Evolutionary conservation across 768 basidiomycete species (phyloP).

Genomic region (Hygrocybe punicea): DNA sequence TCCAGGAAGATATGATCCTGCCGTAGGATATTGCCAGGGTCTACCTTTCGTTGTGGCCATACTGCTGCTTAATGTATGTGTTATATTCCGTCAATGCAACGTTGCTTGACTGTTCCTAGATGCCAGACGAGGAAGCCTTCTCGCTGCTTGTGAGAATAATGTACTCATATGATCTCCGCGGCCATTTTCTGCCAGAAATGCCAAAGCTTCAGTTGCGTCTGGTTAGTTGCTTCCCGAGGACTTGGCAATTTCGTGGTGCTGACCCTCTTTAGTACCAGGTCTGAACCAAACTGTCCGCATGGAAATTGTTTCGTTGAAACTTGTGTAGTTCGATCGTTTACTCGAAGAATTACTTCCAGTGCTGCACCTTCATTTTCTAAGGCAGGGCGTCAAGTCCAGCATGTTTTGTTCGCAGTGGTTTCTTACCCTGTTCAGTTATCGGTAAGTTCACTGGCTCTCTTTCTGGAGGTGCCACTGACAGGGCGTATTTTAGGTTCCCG

Average conservation of each 20-base stretch:
- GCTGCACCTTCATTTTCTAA: conserved; percentile 86
- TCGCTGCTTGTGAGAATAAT: conserved; percentile 91
- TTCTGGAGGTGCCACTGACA: neutral
- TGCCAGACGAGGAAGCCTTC: conserved; percentile 99
- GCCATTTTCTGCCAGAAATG: conserved; percentile 99
- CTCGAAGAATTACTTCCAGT: conserved; percentile 91
- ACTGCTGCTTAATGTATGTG: conserved; percentile 78
- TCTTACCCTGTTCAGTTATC: conserved; percentile 93
- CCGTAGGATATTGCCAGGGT: conserved; percentile 98
- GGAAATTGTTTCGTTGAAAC: conserved; percentile 2
- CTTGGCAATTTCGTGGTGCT: neutral
- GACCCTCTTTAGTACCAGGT: conserved; percentile 55
- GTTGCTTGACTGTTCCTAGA: conserved; percentile 47
- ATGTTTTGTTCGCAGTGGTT: conserved; percentile 99
- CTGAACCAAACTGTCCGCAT: conserved; percentile 13
- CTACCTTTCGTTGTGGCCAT: conserved; percentile 95
- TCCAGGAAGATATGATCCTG: conserved; percentile 67
- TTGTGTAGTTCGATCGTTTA: conserved; percentile 80
- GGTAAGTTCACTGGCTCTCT: conserved; percentile 45
- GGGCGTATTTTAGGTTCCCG: conserved; percentile 65
- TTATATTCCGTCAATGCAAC: neutral
- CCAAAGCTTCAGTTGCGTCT: conserved; percentile 92
- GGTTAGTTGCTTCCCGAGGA: conserved; percentile 40
- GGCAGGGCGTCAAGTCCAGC: conserved; percentile 93
- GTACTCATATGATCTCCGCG: conserved; percentile 93